Percentiles rank a stretch among this genome's conserved stretches.
phyloP scores from a whole-genome alignment of 345 rosid species.

The Eutrema japonicum region DNA sequence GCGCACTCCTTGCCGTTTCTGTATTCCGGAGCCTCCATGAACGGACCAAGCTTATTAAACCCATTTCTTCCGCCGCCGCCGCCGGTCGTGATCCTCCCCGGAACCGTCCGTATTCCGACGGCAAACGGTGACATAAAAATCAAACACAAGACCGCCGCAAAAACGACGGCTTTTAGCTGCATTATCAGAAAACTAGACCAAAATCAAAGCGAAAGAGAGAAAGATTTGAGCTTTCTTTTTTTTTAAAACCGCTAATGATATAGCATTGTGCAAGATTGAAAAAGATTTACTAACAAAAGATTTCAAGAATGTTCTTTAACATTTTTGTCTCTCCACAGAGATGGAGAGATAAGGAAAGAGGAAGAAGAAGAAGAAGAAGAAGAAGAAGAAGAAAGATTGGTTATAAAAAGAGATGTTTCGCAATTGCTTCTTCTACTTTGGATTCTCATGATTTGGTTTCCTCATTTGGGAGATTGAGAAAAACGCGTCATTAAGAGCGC shows the following conservation, averaged over 20 bases:
- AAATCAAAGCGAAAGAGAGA: constrained; percentile 4
- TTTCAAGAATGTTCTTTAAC: constrained; percentile 26
- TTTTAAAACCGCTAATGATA: constrained; percentile 12
- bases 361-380: constrained; percentile 30
- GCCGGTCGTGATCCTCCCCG: constrained; percentile 33
- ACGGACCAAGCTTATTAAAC: constrained; percentile 44
- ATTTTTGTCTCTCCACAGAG: constrained; percentile 41
- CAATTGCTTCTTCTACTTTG: constrained; percentile 35
- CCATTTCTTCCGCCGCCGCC: constrained; percentile 30
- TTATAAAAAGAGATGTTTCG: constrained; percentile 34
- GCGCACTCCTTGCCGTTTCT: constrained; percentile 81
- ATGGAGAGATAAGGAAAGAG: constrained; percentile 44
- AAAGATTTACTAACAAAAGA: constrained; percentile 5
- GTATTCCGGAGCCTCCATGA: constrained; percentile 88
- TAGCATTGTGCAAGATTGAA: constrained; percentile 34
- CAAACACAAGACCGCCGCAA: constrained; percentile 34
- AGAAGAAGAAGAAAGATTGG: constrained; percentile 41
- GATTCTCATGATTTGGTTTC: constrained; percentile 42
- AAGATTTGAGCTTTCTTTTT: constrained; percentile 11
- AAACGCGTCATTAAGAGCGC: constrained; percentile 31
- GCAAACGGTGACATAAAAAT: constrained; percentile 46
- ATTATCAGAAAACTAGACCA: constrained; percentile 34
- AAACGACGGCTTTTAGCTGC: constrained; percentile 44
- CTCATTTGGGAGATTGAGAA: neutral
- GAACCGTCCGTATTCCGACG: constrained; percentile 63